A percentile compares a stretch with the other conserved stretches of the same genome.
phyloP scores from a whole-genome alignment of 495 filamentous ascomycete genomes.

The Aspergillus baeticus region DNA sequence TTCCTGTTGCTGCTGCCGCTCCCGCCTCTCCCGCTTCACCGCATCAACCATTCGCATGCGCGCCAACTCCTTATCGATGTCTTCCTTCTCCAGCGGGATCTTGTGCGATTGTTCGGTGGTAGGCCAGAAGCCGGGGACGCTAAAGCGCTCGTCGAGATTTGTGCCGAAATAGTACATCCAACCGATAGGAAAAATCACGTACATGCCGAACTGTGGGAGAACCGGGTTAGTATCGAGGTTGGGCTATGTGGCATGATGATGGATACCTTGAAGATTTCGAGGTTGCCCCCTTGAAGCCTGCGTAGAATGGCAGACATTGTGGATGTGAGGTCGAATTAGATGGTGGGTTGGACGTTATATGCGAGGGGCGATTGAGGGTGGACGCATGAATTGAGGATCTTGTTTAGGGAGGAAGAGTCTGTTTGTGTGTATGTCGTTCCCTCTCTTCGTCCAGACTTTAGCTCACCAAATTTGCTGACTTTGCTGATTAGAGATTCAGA shows the following conservation, averaged over 20 bases:
- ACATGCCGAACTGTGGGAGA: constrained; percentile 79
- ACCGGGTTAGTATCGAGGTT: neutral
- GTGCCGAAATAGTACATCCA: constrained; percentile 99
- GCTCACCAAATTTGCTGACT: neutral
- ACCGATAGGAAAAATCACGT: constrained; percentile 96
- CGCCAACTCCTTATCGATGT: constrained; percentile 76
- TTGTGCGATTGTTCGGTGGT: constrained; percentile 79
- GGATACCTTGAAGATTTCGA: constrained; percentile 91
- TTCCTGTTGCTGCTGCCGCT: constrained; percentile 49
- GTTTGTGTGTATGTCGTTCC: neutral
- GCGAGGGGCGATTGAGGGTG: constrained; percentile 2
- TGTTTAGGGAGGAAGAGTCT: neutral
- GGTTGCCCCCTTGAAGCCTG: constrained; percentile 71
- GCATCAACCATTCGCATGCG: constrained; percentile 57
- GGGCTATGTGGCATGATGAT: neutral
- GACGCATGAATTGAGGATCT: neutral
- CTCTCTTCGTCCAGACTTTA: neutral
- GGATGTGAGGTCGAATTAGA: neutral
- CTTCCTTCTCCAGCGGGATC: constrained; percentile 85
- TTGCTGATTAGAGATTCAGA: neutral
- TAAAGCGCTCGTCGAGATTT: constrained; percentile 90
- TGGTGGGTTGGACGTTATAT: neutral
- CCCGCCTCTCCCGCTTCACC: constrained; percentile 50
- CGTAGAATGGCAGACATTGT: constrained; percentile 43
- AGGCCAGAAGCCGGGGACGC: constrained; percentile 91